phyloP scores from a whole-genome alignment of 148 eudicot species.

The Nepenthes mirabilis region DNA sequence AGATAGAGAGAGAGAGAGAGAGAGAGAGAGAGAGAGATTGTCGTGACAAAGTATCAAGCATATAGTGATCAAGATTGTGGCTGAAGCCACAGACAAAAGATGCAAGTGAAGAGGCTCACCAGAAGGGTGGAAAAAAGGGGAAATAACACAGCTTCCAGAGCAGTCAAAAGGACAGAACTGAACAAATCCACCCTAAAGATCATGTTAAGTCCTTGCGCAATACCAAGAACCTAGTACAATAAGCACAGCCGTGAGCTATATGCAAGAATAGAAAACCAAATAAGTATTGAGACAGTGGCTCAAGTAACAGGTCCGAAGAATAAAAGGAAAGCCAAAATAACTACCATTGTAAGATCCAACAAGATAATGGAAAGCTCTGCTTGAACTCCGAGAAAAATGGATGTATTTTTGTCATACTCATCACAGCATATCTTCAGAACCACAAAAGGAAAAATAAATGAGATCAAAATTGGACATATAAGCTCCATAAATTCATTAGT shows the following conservation, averaged over 20 bases:
- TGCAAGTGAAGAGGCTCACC: slow-evolving; percentile 29
- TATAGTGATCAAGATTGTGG: too few species aligned
- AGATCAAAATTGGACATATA: not conserved
- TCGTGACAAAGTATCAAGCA: too few species aligned
- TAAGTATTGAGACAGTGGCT: not conserved
- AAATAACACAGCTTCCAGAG: slow-evolving; percentile 45
- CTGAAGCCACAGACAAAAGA: too few species aligned
- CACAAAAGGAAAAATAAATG: slow-evolving; percentile 5
- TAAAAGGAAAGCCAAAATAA: slow-evolving; percentile 3
- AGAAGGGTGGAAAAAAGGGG: slow-evolving; percentile 58
- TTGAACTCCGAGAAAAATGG: slow-evolving; percentile 62
- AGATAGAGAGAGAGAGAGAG: not conserved
- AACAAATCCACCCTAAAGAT: slow-evolving; percentile 59
- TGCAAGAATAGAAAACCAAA: slow-evolving; percentile 7
- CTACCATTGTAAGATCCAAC: slow-evolving; percentile 81
- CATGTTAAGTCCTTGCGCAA: slow-evolving; percentile 71
- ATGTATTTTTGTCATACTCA: slow-evolving; percentile 57
- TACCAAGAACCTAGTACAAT: slow-evolving; percentile 66
- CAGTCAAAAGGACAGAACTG: slow-evolving; percentile 57
- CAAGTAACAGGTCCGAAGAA: not conserved
- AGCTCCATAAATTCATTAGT: not conserved
- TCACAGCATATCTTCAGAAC: slow-evolving; percentile 54
- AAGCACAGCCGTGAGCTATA: slow-evolving; percentile 4
- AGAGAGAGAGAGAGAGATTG: not conserved
- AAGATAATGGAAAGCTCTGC: slow-evolving; percentile 64